Percentiles rank a stretch among this genome's conserved stretches.
Conservation (phyloP, 2,329 filamentous ascomycete genomes). For the Phaeosphaeriaceae sp. region DNA sequence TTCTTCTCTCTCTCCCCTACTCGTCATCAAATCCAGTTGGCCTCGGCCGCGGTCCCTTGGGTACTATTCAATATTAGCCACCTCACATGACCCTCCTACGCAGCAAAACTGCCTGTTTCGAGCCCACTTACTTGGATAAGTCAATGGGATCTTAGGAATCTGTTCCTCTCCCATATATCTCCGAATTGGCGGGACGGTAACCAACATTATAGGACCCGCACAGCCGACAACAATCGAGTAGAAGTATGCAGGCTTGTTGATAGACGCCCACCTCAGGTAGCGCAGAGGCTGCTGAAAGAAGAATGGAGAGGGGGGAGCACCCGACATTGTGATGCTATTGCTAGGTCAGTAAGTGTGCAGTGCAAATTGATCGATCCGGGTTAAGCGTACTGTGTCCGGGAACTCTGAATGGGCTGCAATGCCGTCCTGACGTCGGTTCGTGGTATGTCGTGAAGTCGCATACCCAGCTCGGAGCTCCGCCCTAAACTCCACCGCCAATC, state of each 20-base stretch:
- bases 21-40: conserved; percentile 56
- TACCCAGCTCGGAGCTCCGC: conserved; percentile 9
- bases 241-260: conserved; percentile 90
- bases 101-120: neutral
- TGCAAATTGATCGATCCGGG: neutral
- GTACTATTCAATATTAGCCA: conserved; percentile 45
- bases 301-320: conserved; percentile 52
- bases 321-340: conserved; percentile 61
- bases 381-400: conserved; percentile 1
- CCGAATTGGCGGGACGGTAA: conserved; percentile 76
- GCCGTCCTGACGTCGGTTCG: neutral
- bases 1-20: conserved; percentile 13
- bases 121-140: conserved; percentile 83
- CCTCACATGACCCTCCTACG: neutral
- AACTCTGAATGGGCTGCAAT: neutral
- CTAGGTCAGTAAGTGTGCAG: conserved; percentile 4
- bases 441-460: conserved; percentile 6
- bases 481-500: conserved; percentile 19
- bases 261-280: conserved; percentile 86
- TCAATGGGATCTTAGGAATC: conserved; percentile 75
- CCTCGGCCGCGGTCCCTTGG: conserved; percentile 54
- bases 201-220: conserved; percentile 72
- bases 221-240: conserved; percentile 79
- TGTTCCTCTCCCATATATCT: conserved; percentile 72
- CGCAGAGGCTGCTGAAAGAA: conserved; percentile 86